phyloP scores from a whole-genome alignment of 2,329 filamentous ascomycete species.

The Aspergillus sojae region DNA sequence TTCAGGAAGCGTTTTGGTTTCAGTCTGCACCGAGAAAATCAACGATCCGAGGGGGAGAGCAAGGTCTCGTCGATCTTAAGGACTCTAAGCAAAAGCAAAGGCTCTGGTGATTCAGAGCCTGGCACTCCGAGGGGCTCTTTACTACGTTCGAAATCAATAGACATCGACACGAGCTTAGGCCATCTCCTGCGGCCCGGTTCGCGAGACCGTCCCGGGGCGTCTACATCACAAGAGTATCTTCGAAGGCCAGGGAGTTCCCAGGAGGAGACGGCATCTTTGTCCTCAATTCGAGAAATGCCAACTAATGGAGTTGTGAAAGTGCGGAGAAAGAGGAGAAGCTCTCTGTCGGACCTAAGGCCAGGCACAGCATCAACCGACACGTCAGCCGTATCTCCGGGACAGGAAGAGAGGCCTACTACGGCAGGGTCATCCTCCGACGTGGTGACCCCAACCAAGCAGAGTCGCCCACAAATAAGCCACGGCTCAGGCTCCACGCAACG shows the following conservation, averaged over 20 bases:
- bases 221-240: constrained; percentile 50
- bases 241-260: constrained; percentile 50
- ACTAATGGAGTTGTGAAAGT: constrained; percentile 44
- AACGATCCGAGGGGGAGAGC: constrained; percentile 70
- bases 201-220: constrained; percentile 57
- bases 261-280: constrained; percentile 50
- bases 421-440: constrained; percentile 31
- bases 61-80: constrained; percentile 79
- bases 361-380: constrained; percentile 64
- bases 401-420: constrained; percentile 42
- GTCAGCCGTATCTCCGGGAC: constrained; percentile 36
- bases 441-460: constrained; percentile 32
- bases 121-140: constrained; percentile 70
- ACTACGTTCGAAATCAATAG: constrained; percentile 75
- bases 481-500: constrained; percentile 32
- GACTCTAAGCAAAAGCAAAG: constrained; percentile 81
- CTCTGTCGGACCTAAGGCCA: constrained; percentile 79
- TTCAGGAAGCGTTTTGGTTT: constrained; percentile 83
- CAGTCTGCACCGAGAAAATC: constrained; percentile 76
- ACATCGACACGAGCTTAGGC: constrained; percentile 58
- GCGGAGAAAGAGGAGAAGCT: constrained; percentile 84
- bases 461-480: constrained; percentile 34
- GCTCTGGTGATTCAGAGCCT: constrained; percentile 62
- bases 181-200: constrained; percentile 57
- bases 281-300: constrained; percentile 56